Percentiles rank a stretch among this genome's conserved stretches.
These are phyloP conservation scores for Leishmania major DNA, from an alignment of 208 protist species.

Conservation along the genomic window DNA sequence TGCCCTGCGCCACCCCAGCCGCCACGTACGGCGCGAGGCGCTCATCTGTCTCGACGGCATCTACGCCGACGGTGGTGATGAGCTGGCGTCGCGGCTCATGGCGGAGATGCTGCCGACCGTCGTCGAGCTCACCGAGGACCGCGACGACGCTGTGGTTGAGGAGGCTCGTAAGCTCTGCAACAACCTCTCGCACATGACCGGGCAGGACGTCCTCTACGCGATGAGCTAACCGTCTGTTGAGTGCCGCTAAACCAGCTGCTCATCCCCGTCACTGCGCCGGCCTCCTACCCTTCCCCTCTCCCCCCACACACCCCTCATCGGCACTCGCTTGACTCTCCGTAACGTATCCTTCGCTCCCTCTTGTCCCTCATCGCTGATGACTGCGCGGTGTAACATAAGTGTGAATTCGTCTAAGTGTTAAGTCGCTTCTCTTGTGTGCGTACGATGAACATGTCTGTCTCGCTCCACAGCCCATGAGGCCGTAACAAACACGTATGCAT, in stretches of 20 bases:
- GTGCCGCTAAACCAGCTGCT: neutral
- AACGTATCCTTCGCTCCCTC: neutral
- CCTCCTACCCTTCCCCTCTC: neutral
- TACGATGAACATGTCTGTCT: neutral
- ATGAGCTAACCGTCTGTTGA: conserved; percentile 49
- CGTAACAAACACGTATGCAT: neutral
- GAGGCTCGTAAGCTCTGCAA: conserved; percentile 79
- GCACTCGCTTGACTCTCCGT: neutral
- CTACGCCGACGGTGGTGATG: conserved; percentile 90
- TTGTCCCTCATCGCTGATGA: neutral
- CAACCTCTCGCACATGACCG: conserved; percentile 86
- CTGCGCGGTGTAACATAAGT: conserved; percentile 1
- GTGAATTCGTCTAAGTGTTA: conserved; percentile 8
- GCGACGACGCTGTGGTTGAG: conserved; percentile 80
- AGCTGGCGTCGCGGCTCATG: conserved; percentile 88
- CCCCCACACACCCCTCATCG: neutral
- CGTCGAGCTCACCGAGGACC: conserved; percentile 90
- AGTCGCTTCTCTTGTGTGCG: neutral
- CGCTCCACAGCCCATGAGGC: neutral
- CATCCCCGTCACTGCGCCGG: neutral
- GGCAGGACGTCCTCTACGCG: conserved; percentile 89
- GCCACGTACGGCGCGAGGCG: conserved; percentile 67
- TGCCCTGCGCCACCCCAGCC: conserved; percentile 74
- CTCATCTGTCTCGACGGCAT: conserved; percentile 77
- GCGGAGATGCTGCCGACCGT: conserved; percentile 88